Evolutionary conservation across 768 basidiomycete genomes (phyloP), one percentile per base, ranked within the genome.

Genomic region (Plicaturopsis crispa): DNA sequence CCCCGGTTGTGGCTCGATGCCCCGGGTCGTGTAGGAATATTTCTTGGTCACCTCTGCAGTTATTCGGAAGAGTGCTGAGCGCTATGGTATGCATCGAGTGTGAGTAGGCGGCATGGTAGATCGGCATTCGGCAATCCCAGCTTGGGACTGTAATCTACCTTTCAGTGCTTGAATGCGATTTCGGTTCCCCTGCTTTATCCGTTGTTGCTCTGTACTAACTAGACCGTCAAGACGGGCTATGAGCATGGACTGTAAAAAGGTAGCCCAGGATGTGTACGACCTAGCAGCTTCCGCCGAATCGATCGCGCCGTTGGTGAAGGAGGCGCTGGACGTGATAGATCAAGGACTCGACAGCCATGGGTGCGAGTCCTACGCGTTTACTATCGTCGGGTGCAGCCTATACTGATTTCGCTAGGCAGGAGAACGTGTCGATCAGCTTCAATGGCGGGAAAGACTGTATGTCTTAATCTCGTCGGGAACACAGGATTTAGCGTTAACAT

Each of bases 381-480:
- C 18, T 20, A 24, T 10, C 22, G 18, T 35, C 26, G 28, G 17
- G 21, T 26, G 16, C 28, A 19, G 18, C 18, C 20, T 18, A 33
- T 19, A n/a, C 34, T 39, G 48, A 44, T 38, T n/a, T 37, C 38
- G 40, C 41, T 57, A 87, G 89, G 35, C 69, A 73, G 51, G 75
- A 82, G 24, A 66, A 70, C 39, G 63, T 92, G 4, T 83, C 92
- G 3, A 69, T 99, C 43, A 96, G 92, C 60, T 99, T 97, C 66
- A 99, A 98, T 48, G 96, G 96, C 7, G 96, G 96, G 37, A 99
- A 99, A 59, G 96, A 99, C 55, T 99, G 96, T 94, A 51, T 49
- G 80, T 67, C 11, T 19, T 11, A n/a, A 17, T 5, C 22, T 28
- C 33, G 23, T 19, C 19, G 11, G 11, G 17, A 10, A 26, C 13